phyloP scores from a whole-genome alignment of 177 flowering plant genomes.

The Telopea speciosissima region DNA sequence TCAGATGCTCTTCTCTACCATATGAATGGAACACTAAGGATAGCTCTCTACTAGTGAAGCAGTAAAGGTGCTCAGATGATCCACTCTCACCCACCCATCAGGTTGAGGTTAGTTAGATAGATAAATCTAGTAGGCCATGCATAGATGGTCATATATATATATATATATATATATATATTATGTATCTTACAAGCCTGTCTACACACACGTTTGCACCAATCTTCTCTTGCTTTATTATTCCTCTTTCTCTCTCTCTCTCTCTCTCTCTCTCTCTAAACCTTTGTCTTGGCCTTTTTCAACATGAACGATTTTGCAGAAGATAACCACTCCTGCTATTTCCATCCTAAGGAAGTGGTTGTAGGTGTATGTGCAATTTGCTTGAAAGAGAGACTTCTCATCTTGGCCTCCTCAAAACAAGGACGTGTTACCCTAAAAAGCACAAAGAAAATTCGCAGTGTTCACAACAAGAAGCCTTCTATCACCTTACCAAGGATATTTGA shows the following conservation, averaged over 20 bases:
- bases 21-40: background rate
- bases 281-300: background rate
- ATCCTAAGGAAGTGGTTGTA: constrained; percentile 41
- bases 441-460: constrained; percentile 4
- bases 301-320: constrained; percentile 30
- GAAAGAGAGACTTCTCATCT: constrained; percentile 66
- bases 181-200: background rate
- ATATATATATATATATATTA: background rate
- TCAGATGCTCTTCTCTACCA: background rate
- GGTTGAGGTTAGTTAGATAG: background rate
- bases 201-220: background rate
- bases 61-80: too few species aligned
- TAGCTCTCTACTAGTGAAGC: background rate
- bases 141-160: background rate
- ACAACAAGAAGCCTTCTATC: constrained; percentile 20
- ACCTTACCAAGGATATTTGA: constrained; percentile 60
- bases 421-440: constrained; percentile 7
- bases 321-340: constrained; percentile 44
- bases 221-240: constrained; percentile 7
- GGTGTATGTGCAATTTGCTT: constrained; percentile 80
- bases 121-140: background rate
- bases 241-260: too few species aligned
- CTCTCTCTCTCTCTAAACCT: background rate
- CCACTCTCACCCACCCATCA: background rate
- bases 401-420: constrained; percentile 55